Evolutionary conservation across 148 eudicot species (phyloP), one percentile per base, ranked within the genome.

Genomic region (Polygonum maritimum): DNA sequence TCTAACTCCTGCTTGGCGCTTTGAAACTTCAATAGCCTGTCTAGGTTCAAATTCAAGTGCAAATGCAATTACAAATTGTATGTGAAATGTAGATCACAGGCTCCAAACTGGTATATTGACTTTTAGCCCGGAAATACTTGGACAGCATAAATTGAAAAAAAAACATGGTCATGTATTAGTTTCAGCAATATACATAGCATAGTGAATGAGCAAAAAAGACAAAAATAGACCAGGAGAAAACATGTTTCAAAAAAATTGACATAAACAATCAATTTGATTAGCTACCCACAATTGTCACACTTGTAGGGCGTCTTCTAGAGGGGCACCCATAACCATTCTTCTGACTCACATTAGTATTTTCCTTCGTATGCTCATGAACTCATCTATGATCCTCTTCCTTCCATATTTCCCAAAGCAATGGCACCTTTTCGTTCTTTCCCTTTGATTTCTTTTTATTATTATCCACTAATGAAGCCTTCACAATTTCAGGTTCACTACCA

Each of bases 301-400:
- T 97, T 94, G 98, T 69, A 96, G 90, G 86, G 98, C 98, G 82
- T 94, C 98, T 75, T 94, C 98, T 74, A 94, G 85, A 48, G 98
- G 97, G 82, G 98, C 98, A 81, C 98, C 98, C 92, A 94, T 83
- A 74, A 94, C 98, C 98, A 92, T 94, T n/a, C n/a, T n/a, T n/a
- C n/a, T n/a, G n/a, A n/a, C n/a, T n/a, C n/a, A n/a, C n/a, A n/a
- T n/a, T n/a, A n/a, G n/a, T n/a, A n/a, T n/a, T n/a, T n/a, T n/a
- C n/a, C n/a, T n/a, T n/a, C n/a, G n/a, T n/a, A n/a, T n/a, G n/a
- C n/a, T n/a, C n/a, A n/a, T n/a, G n/a, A n/a, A n/a, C n/a, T n/a
- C n/a, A n/a, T n/a, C n/a, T n/a, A n/a, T n/a, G n/a, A n/a, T n/a
- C n/a, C n/a, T n/a, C n/a, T n/a, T n/a, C n/a, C n/a, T n/a, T n/a